These are phyloP conservation scores for Domatiomyces catenatus DNA, from an alignment of 2,329 filamentous ascomycete species.

Conservation along the genomic window DNA sequence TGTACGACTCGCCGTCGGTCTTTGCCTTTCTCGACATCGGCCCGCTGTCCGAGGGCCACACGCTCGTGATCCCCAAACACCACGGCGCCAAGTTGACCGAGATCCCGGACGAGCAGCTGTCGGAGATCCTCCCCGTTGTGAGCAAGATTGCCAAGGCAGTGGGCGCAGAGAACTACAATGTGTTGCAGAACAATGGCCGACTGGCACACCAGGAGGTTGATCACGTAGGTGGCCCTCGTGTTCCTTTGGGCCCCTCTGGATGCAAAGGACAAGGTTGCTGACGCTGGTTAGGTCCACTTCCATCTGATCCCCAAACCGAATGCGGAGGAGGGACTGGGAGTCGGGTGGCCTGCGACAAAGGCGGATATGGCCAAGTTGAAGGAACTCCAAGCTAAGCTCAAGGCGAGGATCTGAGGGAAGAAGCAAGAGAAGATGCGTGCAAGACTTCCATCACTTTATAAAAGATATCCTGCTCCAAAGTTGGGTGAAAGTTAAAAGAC, in stretches of 20 bases:
- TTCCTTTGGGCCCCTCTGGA: not conserved
- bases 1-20: constrained; percentile 86
- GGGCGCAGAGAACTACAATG: constrained; percentile 70
- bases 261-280: not conserved
- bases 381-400: constrained; percentile 65
- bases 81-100: constrained; percentile 85
- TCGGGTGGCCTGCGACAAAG: constrained; percentile 62
- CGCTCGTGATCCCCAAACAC: constrained; percentile 92
- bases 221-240: constrained; percentile 48
- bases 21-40: constrained; percentile 94
- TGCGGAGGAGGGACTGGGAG: constrained; percentile 57
- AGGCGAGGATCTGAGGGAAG: constrained; percentile 60
- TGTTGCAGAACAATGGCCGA: constrained; percentile 88
- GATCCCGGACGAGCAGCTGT: constrained; percentile 76
- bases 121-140: constrained; percentile 68
- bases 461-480: not conserved
- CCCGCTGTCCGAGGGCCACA: constrained; percentile 74
- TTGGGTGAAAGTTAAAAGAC: not conserved
- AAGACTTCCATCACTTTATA: not conserved
- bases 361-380: constrained; percentile 73
- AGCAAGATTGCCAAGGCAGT: constrained; percentile 73
- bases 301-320: constrained; percentile 98
- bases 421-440: not conserved
- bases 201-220: constrained; percentile 86
- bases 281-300: constrained; percentile 60